Percentiles rank a stretch among this genome's conserved stretches.
These are phyloP conservation scores for Puccinia hordei DNA, from an alignment of 1,284 basidiomycete genomes.

Conservation along the genomic window DNA sequence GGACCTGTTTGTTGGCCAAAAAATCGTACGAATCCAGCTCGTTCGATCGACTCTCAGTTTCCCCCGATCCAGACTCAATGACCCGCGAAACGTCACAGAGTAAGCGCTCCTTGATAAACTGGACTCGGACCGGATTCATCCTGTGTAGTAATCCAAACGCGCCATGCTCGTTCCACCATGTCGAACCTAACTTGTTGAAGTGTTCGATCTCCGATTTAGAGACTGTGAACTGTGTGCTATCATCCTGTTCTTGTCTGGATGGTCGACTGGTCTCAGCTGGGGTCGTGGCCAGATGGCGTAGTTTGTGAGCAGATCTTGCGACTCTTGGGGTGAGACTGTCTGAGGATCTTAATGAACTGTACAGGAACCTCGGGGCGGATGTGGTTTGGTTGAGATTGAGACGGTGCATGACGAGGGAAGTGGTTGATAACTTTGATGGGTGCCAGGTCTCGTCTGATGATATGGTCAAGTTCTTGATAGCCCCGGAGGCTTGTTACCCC, in stretches of 20 bases:
- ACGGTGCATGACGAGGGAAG: constrained; percentile 33
- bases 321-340: constrained; percentile 8
- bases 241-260: not conserved
- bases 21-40: constrained; percentile 28
- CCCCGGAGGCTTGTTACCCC: too few relatives aligned
- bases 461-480: too few relatives aligned
- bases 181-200: constrained; percentile 84
- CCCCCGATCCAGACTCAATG: constrained; percentile 53
- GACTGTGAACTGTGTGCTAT: constrained; percentile 37
- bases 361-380: constrained; percentile 17
- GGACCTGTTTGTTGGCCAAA: constrained; percentile 69
- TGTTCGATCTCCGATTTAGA: constrained; percentile 77
- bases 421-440: too few relatives aligned
- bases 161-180: constrained; percentile 96
- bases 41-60: not conserved
- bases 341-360: not conserved
- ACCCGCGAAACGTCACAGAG: constrained; percentile 61
- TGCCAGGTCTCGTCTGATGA: too few relatives aligned
- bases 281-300: not conserved
- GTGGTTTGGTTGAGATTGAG: constrained; percentile 28
- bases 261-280: not conserved
- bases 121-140: constrained; percentile 90
- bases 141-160: constrained; percentile 87
- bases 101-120: constrained; percentile 81
- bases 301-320: not conserved